A percentile compares a stretch with the other conserved stretches of the same genome.
Conservation (phyloP, 176 grass and related monocot species). For the Hsuehochloa calcarea region DNA sequence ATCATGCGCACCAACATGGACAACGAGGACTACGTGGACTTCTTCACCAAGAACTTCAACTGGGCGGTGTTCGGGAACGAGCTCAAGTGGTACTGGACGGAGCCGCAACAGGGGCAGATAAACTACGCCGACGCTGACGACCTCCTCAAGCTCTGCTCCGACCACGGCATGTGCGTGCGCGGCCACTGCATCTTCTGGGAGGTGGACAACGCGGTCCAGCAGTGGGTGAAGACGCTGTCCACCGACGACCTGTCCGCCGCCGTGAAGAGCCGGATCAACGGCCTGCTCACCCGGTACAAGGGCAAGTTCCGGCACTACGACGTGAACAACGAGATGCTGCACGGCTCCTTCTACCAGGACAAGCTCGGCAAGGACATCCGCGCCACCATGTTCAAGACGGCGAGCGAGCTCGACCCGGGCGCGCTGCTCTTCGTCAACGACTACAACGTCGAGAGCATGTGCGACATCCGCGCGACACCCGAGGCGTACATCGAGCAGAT, state of each 20-base stretch:
- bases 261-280: slow-evolving; percentile 44
- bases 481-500: slow-evolving; percentile 81
- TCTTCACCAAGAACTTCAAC: slow-evolving; percentile 83
- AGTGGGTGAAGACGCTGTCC: slow-evolving; percentile 61
- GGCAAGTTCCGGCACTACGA: slow-evolving; percentile 83
- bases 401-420: slow-evolving; percentile 55
- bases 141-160: slow-evolving; percentile 71
- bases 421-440: slow-evolving; percentile 91
- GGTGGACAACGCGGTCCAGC: slow-evolving; percentile 60
- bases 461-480: slow-evolving; percentile 42
- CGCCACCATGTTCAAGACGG: slow-evolving; percentile 63
- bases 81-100: slow-evolving; percentile 98
- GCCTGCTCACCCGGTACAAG: slow-evolving; percentile 76
- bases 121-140: slow-evolving; percentile 83
- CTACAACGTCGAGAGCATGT: slow-evolving; percentile 76
- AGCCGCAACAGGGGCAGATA: slow-evolving; percentile 60
- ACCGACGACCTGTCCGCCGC: slow-evolving; percentile 55
- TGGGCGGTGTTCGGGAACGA: slow-evolving; percentile 93
- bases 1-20: slow-evolving; percentile 85
- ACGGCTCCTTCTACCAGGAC: slow-evolving; percentile 86
- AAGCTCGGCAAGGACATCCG: slow-evolving; percentile 65
- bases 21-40: slow-evolving; percentile 86
- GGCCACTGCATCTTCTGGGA: slow-evolving; percentile 98
- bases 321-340: slow-evolving; percentile 95
- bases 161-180: slow-evolving; percentile 58